Evolutionary conservation across 2,329 filamentous ascomycete species (phyloP), one percentile per base, ranked within the genome.

Genomic region (Alternaria gaisen): DNA sequence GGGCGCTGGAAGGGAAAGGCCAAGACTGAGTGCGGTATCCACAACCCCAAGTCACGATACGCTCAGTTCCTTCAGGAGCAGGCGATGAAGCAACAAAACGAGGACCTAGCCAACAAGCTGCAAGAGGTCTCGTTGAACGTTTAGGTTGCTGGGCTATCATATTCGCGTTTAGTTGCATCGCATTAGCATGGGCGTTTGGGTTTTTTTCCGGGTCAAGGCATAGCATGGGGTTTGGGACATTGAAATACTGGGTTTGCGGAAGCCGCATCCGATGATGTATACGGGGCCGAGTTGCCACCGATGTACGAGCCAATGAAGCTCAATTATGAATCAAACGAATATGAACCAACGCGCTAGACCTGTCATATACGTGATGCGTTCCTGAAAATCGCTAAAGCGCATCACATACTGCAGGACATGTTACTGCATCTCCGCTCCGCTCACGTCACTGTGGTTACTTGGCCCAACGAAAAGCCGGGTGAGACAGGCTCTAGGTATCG

Each of bases 21-120:
- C 74, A 99, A 99, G 90, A 96, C 93, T 16, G 95, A 99, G 84
- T 99, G 95, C 80, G 95, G 95, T 48, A 98, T 99, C 76, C 95
- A 99, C 87, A 98, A 98, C 85, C 96, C 95, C 81, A 90, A 94
- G 80, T 97, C 92, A 60, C 90, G 93, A 70, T 99, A 98, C 75
- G 91, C 93, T 11, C 89, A 94, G 81, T 97, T 91, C 80, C 82
- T 97, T 57, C 85, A 86, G 72, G 88, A 93, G 63, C 87, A 91
- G 80, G 90, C 93, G 77, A 82, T 85, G 74, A 90, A 92, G 83
- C 79, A 36, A 69, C 80, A 56, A 64, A 83, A 76, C 28, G 73
- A 76, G 47, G 72, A 70, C 22, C 61, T 77, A 58, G 70, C 65
- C 62, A 71, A 68, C 56, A 72, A 71, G 40, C 56, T 77, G 60